A percentile compares a stretch with the other conserved stretches of the same genome.
These are phyloP conservation scores for Talaromyces sp. DNA, from an alignment of 2,329 filamentous ascomycete species.

Conservation along the genomic window DNA sequence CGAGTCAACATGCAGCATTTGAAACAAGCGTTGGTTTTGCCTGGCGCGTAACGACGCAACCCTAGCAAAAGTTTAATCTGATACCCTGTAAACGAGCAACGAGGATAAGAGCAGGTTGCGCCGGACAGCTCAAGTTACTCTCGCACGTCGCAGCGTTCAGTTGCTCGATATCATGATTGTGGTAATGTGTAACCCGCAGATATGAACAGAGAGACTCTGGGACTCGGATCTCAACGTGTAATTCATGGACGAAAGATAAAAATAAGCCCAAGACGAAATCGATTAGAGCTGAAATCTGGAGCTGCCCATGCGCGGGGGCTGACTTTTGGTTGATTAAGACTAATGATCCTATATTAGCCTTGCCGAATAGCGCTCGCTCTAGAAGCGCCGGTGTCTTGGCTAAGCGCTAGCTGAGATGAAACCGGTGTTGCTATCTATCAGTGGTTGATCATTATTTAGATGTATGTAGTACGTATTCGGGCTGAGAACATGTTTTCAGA, in stretches of 20 bases:
- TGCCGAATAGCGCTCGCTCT: slow-evolving; percentile 5
- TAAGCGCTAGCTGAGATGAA: not conserved
- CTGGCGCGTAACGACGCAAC: not conserved
- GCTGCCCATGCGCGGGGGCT: not conserved
- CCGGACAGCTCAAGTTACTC: not conserved
- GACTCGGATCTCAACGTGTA: not conserved
- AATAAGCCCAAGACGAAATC: not conserved
- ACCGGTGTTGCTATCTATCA: not conserved
- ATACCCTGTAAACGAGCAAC: not conserved
- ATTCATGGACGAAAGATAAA: not conserved
- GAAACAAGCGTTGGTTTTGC: not conserved
- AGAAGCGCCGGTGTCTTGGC: not conserved
- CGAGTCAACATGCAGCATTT: not conserved
- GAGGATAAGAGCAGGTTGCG: not conserved
- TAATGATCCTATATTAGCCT: not conserved
- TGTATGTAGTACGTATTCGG: not conserved
- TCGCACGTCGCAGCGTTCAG: not conserved
- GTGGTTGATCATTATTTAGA: not conserved
- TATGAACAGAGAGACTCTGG: not conserved
- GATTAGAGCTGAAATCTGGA: not conserved
- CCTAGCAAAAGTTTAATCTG: not conserved
- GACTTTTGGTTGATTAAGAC: not conserved
- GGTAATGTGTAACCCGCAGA: not conserved
- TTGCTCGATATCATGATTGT: not conserved
- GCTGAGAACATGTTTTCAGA: not conserved